Evolutionary conservation across 805 yeast species (phyloP).

Genomic region (Wickerhamiella sergipiensis): DNA sequence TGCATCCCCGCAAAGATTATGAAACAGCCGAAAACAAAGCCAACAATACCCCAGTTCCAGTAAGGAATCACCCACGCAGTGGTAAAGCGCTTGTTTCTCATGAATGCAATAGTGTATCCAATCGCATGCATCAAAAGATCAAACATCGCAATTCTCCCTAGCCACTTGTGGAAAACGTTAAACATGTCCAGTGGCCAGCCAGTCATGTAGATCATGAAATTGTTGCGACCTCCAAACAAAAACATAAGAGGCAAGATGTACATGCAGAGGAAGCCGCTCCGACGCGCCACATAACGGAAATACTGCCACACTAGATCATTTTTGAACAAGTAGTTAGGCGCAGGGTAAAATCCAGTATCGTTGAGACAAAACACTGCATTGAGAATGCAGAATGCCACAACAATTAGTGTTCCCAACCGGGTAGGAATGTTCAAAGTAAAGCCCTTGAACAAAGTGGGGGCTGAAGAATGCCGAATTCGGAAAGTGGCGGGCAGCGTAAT

Average conservation of each 20-base stretch:
- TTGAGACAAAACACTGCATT: constrained; percentile 20
- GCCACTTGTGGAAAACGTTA: constrained; percentile 38
- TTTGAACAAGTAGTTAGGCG: not conserved
- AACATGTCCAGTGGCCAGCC: constrained; percentile 50
- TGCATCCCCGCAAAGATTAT: constrained; percentile 34
- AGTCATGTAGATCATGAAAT: constrained; percentile 44
- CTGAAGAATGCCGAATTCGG: not conserved
- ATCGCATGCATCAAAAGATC: constrained; percentile 18
- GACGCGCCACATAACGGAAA: constrained; percentile 5
- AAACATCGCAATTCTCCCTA: constrained; percentile 17
- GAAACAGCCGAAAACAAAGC: constrained; percentile 11
- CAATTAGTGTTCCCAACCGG: constrained; percentile 26
- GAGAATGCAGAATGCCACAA: constrained; percentile 25
- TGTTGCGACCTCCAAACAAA: constrained; percentile 54
- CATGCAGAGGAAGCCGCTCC: constrained; percentile 10
- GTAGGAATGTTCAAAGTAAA: constrained; percentile 25
- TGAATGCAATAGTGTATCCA: constrained; percentile 12
- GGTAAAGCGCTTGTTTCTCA: constrained; percentile 7
- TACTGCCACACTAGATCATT: not conserved
- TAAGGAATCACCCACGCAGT: constrained; percentile 8
- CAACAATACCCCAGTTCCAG: constrained; percentile 16
- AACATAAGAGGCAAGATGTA: constrained; percentile 19
- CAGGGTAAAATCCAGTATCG: not conserved
- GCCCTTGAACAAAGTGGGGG: not conserved
- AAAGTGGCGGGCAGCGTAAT: constrained; percentile 17